Evolutionary conservation across 805 yeast genomes (phyloP).

Genomic region (Nakazawaea peltata): DNA sequence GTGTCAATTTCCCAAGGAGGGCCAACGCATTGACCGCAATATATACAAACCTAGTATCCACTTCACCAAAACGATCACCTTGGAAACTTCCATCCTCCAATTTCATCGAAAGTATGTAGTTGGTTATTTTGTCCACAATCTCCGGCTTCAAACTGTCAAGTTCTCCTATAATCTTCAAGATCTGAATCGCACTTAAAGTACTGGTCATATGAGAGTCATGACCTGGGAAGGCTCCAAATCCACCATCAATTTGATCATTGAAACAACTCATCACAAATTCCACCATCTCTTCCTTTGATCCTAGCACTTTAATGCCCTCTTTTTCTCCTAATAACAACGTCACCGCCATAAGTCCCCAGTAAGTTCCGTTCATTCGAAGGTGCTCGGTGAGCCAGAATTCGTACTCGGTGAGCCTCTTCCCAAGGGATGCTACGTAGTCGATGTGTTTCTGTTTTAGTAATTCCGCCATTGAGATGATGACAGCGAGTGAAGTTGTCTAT

Average conservation of each 20-base stretch:
- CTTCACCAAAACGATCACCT: slow-evolving; percentile 90
- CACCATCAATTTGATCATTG: slow-evolving; percentile 44
- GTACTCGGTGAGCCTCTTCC: slow-evolving; percentile 31
- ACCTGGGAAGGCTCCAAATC: slow-evolving; percentile 82
- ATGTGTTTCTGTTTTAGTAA: neutral
- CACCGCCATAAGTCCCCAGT: slow-evolving; percentile 89
- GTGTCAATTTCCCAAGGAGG: slow-evolving; percentile 54
- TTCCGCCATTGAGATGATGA: neutral
- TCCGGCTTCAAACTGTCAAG: slow-evolving; percentile 31
- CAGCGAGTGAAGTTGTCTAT: too few relatives aligned
- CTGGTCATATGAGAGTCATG: slow-evolving; percentile 86
- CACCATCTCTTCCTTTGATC: too few relatives aligned
- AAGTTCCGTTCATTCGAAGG: slow-evolving; percentile 80
- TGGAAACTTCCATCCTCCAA: slow-evolving; percentile 64
- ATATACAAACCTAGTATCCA: slow-evolving; percentile 87
- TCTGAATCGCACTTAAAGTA: slow-evolving; percentile 82
- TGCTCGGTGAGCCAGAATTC: slow-evolving; percentile 92
- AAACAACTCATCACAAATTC: slow-evolving; percentile 66
- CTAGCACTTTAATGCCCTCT: too few relatives aligned
- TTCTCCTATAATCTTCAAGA: slow-evolving; percentile 58
- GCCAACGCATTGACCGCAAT: slow-evolving; percentile 70
- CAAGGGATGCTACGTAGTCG: neutral
- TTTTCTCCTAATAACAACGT: too few relatives aligned
- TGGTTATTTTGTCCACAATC: slow-evolving; percentile 18
- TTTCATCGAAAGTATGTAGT: slow-evolving; percentile 38